Base-by-base conservation (phyloP, 371 early-diverging fungal species). In the Dichotomocladium elegans region DNA sequence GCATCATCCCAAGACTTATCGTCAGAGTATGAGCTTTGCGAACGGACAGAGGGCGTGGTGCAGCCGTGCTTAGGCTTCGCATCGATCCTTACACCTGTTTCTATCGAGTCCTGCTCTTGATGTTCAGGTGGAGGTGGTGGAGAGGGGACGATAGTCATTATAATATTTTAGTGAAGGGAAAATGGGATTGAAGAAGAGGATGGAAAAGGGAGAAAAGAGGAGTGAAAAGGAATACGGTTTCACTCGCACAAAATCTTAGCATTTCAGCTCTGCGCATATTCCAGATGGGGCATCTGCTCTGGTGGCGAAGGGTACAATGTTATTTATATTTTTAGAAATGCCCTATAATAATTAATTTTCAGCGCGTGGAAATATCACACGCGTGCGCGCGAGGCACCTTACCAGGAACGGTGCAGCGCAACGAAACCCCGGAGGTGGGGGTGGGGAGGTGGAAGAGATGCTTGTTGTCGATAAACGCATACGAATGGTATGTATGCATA, bases 1-100 rank as follows among this genome's bases (percentile, higher is more conserved):
- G 24, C 43, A 19, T n/a, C n/a, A n/a, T 44, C 42, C 29, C 40
- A 53, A 30, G 43, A 43, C 33, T 53, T 43, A 21, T 41, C 44
- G 35, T 28, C 27, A 22, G 53, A 53, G 12, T 42, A 19, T n/a
- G 53, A 42, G 17, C 53, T 53, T 30, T 53, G 53, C 24, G 53
- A 53, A 33, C 30, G 43, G 19, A 53, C 24, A 31, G 26, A 53
- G 14, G 41, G 27, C 8, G 41, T 15, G 25, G 19, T 53, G 22
- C 29, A 22, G 17, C 29, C 17, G 29, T 28, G 22, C 24, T 28
- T 11, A 28, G 4, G 47, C 1, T 47, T 25, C 3, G 47, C 28
- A 33, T 17, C n/a, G n/a, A n/a, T n/a, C n/a, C n/a, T n/a, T n/a
- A n/a, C n/a, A n/a, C n/a, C n/a, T n/a, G n/a, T n/a, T n/a, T n/a